phyloP scores from a whole-genome alignment of 2,329 filamentous ascomycete genomes.

The Epichloe amarillans region DNA sequence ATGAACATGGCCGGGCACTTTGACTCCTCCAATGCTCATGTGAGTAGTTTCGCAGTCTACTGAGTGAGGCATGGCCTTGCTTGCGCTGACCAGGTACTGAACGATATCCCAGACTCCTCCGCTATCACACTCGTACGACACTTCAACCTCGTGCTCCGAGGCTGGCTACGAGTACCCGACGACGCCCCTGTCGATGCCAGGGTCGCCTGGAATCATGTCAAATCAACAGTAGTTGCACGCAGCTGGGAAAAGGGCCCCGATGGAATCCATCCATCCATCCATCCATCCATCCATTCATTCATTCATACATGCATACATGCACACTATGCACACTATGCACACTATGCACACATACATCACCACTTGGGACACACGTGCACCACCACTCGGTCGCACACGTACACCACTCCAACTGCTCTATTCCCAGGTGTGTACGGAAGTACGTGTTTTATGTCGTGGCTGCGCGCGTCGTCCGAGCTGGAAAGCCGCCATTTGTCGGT shows the following conservation, averaged over 20 bases:
- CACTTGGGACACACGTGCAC: no score
- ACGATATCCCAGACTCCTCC: slow-evolving; percentile 52
- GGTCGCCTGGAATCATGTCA: slow-evolving; percentile 44
- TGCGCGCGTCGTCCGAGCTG: not conserved
- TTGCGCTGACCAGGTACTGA: slow-evolving; percentile 30
- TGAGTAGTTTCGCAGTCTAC: slow-evolving; percentile 49
- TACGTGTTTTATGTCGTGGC: not conserved
- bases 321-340: no score
- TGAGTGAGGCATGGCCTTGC: slow-evolving; percentile 26
- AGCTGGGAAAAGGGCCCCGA: no score
- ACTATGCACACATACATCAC: no score
- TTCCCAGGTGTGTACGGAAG: no score
- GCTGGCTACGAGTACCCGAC: slow-evolving; percentile 51
- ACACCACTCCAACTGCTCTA: no score
- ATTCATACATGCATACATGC: not conserved
- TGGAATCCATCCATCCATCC: no score
- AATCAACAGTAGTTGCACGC: slow-evolving; percentile 4
- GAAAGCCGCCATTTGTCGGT: not conserved
- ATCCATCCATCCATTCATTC: not conserved
- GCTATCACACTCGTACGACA: slow-evolving; percentile 60
- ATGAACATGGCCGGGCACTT: slow-evolving; percentile 48
- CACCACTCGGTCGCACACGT: no score
- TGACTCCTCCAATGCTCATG: slow-evolving; percentile 58
- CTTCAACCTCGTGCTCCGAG: slow-evolving; percentile 50
- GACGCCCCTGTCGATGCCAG: slow-evolving; percentile 61